phyloP scores from a whole-genome alignment of 495 filamentous ascomycete genomes.

The Emericellopsis terricola region DNA sequence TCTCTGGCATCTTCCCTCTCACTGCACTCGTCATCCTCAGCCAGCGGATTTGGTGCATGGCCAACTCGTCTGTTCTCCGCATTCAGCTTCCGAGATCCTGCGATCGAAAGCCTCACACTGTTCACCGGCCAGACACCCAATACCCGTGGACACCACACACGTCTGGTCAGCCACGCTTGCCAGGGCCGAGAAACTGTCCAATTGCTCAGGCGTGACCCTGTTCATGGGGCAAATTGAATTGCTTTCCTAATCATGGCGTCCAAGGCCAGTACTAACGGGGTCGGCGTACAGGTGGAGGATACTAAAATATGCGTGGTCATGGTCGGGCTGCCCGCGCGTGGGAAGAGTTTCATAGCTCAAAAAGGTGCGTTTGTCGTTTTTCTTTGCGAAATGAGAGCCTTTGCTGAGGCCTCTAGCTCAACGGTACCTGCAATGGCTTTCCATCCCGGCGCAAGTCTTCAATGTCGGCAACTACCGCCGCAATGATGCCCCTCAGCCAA shows the following conservation, averaged over 20 bases:
- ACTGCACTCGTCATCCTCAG: no score
- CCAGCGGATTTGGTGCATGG: no score
- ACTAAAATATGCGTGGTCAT: constrained; percentile 96
- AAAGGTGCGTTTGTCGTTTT: constrained; percentile 48
- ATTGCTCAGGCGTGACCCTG: no score
- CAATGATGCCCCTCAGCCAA: constrained; percentile 64
- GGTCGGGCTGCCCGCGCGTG: constrained; percentile 88
- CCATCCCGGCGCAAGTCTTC: constrained; percentile 81
- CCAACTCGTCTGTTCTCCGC: no score
- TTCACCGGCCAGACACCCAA: no score
- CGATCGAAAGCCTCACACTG: no score
- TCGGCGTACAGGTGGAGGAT: constrained; percentile 64
- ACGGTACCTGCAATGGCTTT: constrained; percentile 90
- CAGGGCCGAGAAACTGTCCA: not conserved
- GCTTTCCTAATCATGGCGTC: no score
- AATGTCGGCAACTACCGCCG: constrained; percentile 94
- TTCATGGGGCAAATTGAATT: no score
- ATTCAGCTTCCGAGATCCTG: no score
- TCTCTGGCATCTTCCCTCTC: no score
- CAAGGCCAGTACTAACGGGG: constrained; percentile 25
- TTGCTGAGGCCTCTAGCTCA: constrained; percentile 39
- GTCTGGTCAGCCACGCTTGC: not conserved
- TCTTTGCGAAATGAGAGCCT: not conserved
- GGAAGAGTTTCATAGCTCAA: constrained; percentile 92
- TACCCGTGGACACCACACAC: constrained; percentile 1